These are phyloP conservation scores for Plectosphaerella plurivora DNA, from an alignment of 2,329 filamentous ascomycete species.

Conservation along the genomic window DNA sequence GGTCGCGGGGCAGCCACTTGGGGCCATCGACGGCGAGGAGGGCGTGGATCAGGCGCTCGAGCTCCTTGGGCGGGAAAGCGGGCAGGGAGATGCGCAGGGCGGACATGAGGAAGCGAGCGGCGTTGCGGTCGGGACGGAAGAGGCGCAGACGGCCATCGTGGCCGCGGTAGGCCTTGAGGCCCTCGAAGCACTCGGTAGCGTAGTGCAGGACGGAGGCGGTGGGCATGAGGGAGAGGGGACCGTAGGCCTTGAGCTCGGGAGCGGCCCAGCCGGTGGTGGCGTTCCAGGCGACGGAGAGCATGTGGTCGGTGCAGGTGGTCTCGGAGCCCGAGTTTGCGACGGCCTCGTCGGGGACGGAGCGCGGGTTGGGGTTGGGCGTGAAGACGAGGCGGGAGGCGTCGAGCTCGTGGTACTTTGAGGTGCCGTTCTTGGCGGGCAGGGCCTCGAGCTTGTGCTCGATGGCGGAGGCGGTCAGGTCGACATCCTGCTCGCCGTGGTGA, in stretches of 20 bases:
- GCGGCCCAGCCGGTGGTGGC: conserved; percentile 62
- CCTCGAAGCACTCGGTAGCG: conserved; percentile 88
- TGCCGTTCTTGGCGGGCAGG: conserved; percentile 20
- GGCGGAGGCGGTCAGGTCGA: conserved; percentile 48
- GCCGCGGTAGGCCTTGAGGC: conserved; percentile 76
- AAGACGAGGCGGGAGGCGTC: conserved; percentile 64
- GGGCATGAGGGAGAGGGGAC: conserved; percentile 72
- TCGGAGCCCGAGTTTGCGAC: conserved; percentile 40
- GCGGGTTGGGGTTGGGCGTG: conserved; percentile 45
- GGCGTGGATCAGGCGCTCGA: conserved; percentile 68
- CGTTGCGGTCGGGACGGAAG: conserved; percentile 74
- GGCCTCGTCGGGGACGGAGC: conserved; percentile 47
- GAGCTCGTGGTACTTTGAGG: conserved; percentile 43
- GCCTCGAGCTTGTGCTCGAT: conserved; percentile 44
- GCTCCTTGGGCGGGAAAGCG: conserved; percentile 63
- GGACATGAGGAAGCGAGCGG: conserved; percentile 58
- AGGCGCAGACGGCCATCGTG: conserved; percentile 69
- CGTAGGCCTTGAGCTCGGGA: conserved; percentile 73
- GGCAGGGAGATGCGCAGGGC: conserved; percentile 68
- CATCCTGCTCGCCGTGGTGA: conserved; percentile 43
- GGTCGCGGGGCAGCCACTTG: conserved; percentile 72
- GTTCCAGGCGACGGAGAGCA: conserved; percentile 73
- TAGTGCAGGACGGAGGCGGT: conserved; percentile 82
- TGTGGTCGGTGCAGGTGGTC: conserved; percentile 76
- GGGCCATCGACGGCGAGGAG: conserved; percentile 69